Percentiles rank a stretch among this genome's conserved stretches.
These are phyloP conservation scores for Yamadazyma epiphylla DNA, from an alignment of 1,139 yeast genomes.

Conservation along the genomic window DNA sequence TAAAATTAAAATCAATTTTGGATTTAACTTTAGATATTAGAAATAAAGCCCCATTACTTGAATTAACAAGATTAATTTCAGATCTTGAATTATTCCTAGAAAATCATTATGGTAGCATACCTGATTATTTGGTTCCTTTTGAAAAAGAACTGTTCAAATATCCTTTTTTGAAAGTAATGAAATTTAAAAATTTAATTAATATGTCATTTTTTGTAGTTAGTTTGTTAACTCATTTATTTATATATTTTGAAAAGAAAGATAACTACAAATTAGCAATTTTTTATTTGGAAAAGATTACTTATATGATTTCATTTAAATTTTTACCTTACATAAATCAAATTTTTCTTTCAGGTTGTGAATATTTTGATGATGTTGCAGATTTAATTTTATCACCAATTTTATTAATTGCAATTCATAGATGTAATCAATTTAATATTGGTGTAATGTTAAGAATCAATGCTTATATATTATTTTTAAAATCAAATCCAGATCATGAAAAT, in stretches of 20 bases:
- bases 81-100: slow-evolving; percentile 27
- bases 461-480: slow-evolving; percentile 19
- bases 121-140: slow-evolving; percentile 23
- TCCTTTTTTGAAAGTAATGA: slow-evolving; percentile 30
- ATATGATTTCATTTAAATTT: slow-evolving; percentile 21
- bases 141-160: slow-evolving; percentile 17
- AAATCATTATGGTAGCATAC: slow-evolving; percentile 19
- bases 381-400: slow-evolving; percentile 32
- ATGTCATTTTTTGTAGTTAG: slow-evolving; percentile 25
- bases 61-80: slow-evolving; percentile 19
- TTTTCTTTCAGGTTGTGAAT: slow-evolving; percentile 21
- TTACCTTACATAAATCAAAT: slow-evolving; percentile 27
- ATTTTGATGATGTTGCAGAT: slow-evolving; percentile 36
- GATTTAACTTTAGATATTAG: slow-evolving; percentile 21
- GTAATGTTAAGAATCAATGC: slow-evolving; percentile 17
- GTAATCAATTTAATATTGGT: slow-evolving; percentile 25
- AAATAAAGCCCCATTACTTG: slow-evolving; percentile 15
- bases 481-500: slow-evolving; percentile 14
- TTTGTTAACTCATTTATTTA: slow-evolving; percentile 23
- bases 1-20: slow-evolving; percentile 19
- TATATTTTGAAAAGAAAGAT: slow-evolving; percentile 24
- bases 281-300: slow-evolving; percentile 27
- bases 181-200: slow-evolving; percentile 28
- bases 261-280: slow-evolving; percentile 21
- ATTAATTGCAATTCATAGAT: slow-evolving; percentile 27